Percentiles rank a stretch among this genome's conserved stretches.
Evolutionary conservation across 208 protist genomes (phyloP).

Genomic region (Trypanosoma lewisi): DNA sequence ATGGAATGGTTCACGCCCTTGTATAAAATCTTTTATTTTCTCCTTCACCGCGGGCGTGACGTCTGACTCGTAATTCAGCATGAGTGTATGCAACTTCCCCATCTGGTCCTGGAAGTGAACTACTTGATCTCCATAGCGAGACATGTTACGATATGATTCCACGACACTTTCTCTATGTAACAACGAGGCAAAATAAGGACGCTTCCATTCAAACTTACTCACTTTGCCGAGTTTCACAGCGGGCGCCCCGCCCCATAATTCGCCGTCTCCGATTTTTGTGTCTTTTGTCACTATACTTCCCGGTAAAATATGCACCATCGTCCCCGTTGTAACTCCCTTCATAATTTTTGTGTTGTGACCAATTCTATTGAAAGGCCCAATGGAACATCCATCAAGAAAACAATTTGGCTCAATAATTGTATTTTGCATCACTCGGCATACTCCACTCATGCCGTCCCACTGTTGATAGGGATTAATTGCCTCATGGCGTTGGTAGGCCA

Average conservation of each 20-base stretch:
- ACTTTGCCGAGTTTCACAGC: conserved; percentile 79
- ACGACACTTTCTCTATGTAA: conserved; percentile 70
- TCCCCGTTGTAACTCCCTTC: conserved; percentile 88
- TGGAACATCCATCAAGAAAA: conserved; percentile 86
- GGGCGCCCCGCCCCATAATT: conserved; percentile 87
- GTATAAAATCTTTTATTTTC: conserved; percentile 78
- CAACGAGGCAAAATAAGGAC: conserved; percentile 76
- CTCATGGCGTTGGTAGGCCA: conserved; percentile 84
- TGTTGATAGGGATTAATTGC: conserved; percentile 87
- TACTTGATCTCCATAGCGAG: conserved; percentile 85
- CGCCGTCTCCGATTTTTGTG: conserved; percentile 81
- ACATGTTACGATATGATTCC: conserved; percentile 83
- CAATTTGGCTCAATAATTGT: conserved; percentile 86
- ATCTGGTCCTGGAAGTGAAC: conserved; percentile 79
- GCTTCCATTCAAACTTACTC: conserved; percentile 88
- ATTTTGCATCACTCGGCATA: conserved; percentile 78
- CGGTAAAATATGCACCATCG: conserved; percentile 88
- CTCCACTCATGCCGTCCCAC: conserved; percentile 85
- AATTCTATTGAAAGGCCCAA: conserved; percentile 86
- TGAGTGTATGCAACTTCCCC: conserved; percentile 77
- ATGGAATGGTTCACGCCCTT: conserved; percentile 85
- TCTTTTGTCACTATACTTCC: conserved; percentile 81
- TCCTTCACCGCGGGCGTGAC: conserved; percentile 61
- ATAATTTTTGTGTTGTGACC: conserved; percentile 87
- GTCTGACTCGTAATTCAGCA: conserved; percentile 73